Evolutionary conservation across 495 filamentous ascomycete species (phyloP).

Genomic region (Emericellopsis terricola): DNA sequence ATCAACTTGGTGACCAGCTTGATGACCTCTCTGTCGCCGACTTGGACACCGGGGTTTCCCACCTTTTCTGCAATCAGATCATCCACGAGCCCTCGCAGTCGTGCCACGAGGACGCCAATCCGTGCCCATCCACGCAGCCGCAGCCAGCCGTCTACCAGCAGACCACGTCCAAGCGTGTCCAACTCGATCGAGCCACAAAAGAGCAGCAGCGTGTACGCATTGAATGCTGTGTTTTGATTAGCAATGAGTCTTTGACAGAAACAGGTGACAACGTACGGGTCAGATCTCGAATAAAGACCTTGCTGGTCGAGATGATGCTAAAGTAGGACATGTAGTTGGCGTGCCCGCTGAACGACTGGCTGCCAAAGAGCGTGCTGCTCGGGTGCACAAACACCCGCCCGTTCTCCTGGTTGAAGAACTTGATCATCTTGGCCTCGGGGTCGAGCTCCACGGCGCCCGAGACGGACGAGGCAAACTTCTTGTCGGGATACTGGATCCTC

Average conservation of each 20-base stretch:
- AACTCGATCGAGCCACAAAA: constrained; percentile 72
- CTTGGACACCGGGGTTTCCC: constrained; percentile 48
- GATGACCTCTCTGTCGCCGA: constrained; percentile 50
- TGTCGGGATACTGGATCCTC: constrained; percentile 80
- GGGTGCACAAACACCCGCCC: constrained; percentile 89
- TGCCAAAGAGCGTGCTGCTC: constrained; percentile 65
- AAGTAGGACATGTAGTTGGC: constrained; percentile 69
- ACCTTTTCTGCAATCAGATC: constrained; percentile 59
- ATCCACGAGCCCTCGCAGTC: constrained; percentile 74
- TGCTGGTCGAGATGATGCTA: constrained; percentile 75
- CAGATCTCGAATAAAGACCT: constrained; percentile 72
- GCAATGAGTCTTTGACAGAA: constrained; percentile 5
- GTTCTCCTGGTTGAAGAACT: constrained; percentile 74
- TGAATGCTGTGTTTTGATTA: constrained; percentile 69
- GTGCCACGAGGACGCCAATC: constrained; percentile 75
- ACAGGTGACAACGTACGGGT: constrained; percentile 50
- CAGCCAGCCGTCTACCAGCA: constrained; percentile 89
- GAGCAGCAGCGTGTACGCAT: constrained; percentile 75
- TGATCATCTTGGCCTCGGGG: constrained; percentile 79
- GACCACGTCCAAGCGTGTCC: constrained; percentile 72
- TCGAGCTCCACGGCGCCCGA: constrained; percentile 82
- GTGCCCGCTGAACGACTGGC: constrained; percentile 50
- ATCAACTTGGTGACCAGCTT: constrained; percentile 58
- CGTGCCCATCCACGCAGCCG: constrained; percentile 82
- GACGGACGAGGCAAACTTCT: constrained; percentile 74